phyloP scores from a whole-genome alignment of 1,139 yeast genomes.

The Suhomyces choctaworum region DNA sequence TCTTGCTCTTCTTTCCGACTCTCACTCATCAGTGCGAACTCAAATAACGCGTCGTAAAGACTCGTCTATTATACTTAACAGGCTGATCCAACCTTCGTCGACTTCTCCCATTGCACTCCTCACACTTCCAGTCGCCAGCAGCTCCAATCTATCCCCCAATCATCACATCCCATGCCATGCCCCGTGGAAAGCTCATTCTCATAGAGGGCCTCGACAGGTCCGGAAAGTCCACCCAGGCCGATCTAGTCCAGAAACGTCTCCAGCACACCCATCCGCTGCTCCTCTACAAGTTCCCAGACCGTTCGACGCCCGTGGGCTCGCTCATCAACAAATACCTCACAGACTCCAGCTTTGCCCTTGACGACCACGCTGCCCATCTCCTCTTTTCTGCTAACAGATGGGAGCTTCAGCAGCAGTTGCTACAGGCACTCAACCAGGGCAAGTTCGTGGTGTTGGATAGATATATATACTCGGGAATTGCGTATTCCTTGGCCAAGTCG shows the following conservation, averaged over 20 bases:
- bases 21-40: too few relatives aligned
- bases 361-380: constrained; percentile 81
- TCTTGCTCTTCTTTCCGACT: too few relatives aligned
- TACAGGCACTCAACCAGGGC: constrained; percentile 51
- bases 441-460: constrained; percentile 71
- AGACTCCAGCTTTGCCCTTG: constrained; percentile 47
- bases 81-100: too few relatives aligned
- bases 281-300: constrained; percentile 79
- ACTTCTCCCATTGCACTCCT: too few relatives aligned
- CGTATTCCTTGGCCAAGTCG: constrained; percentile 83
- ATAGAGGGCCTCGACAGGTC: constrained; percentile 94
- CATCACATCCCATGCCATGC: constrained; percentile 1
- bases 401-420: constrained; percentile 66
- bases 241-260: constrained; percentile 42
- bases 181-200: constrained; percentile 71
- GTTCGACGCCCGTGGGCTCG: constrained; percentile 78
- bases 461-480: constrained; percentile 90
- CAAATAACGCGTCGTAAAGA: too few relatives aligned
- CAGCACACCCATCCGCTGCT: constrained; percentile 28
- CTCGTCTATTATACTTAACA: too few relatives aligned
- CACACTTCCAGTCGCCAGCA: too few relatives aligned
- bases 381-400: constrained; percentile 93
- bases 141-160: too few relatives aligned
- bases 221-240: constrained; percentile 91
- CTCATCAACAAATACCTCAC: constrained; percentile 74